These are phyloP conservation scores for Nannochloropsis gaditana DNA, from an alignment of 108 stramenopile genomes.

Conservation along the genomic window DNA sequence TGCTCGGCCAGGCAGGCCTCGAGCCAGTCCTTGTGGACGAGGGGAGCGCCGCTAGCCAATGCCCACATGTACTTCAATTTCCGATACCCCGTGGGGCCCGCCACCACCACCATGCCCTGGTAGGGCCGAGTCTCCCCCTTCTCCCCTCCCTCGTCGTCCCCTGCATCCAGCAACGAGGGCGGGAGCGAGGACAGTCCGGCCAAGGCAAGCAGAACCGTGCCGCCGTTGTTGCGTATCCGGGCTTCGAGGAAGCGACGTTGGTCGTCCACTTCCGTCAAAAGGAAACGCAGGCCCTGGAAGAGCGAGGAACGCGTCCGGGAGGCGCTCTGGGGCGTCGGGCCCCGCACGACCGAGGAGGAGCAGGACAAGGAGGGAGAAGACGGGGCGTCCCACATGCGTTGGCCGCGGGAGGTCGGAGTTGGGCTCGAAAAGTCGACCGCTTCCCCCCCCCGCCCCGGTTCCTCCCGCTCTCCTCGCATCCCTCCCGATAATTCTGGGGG, in stretches of 20 bases:
- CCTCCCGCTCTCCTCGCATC: not conserved
- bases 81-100: not conserved
- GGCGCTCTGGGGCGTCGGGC: not conserved
- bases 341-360: not conserved
- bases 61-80: constrained; percentile 8
- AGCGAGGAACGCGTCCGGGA: not conserved
- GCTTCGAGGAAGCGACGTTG: not conserved
- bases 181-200: not conserved
- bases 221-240: not conserved
- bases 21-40: not conserved
- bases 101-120: not conserved
- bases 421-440: not conserved
- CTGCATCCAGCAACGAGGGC: not conserved
- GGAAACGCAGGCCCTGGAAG: not conserved
- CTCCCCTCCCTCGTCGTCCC: not conserved
- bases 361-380: not conserved
- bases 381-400: not conserved
- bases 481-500: not conserved
- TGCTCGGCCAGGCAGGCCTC: not conserved
- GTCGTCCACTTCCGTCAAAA: not conserved
- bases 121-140: not conserved
- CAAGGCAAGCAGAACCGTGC: not conserved
- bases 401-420: not conserved
- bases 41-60: not conserved
- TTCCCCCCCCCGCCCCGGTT: not conserved